Evolutionary conservation across 23 red algal genomes (phyloP).

Genomic region (Chondrus crispus): DNA sequence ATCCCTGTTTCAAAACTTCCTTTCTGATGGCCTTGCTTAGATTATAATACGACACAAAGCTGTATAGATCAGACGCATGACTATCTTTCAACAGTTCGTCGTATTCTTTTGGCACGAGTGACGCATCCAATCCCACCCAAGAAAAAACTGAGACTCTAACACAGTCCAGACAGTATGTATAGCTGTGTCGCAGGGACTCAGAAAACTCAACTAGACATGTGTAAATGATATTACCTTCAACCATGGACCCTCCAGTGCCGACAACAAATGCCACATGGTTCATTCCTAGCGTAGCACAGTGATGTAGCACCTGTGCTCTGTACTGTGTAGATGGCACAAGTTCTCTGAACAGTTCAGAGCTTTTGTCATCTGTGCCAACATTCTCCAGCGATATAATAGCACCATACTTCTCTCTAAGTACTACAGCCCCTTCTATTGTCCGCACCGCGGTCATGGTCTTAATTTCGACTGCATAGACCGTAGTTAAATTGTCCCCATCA

Average conservation of each 20-base stretch:
- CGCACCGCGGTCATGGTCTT: not conserved
- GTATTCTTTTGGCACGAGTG: not conserved
- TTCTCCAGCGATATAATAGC: not conserved
- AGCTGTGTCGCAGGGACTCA: not conserved
- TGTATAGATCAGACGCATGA: not conserved
- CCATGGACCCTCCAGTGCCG: not conserved
- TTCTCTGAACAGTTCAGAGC: not conserved
- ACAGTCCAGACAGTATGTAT: not conserved
- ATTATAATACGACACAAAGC: not conserved
- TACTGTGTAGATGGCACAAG: not conserved
- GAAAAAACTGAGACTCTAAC: not conserved
- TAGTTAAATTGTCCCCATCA: not conserved
- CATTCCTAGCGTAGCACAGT: not conserved
- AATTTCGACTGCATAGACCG: not conserved
- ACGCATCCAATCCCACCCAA: not conserved
- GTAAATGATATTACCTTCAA: not conserved
- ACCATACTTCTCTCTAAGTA: not conserved
- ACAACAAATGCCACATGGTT: not conserved
- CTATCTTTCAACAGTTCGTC: not conserved
- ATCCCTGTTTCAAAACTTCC: not conserved
- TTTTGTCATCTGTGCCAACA: not conserved
- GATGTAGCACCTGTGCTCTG: not conserved
- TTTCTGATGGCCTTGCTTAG: not conserved
- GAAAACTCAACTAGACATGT: not conserved
- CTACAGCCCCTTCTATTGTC: not conserved